These are phyloP conservation scores for Tetrahymena malaccensis DNA, from an alignment of 73 alveolate genomes.

Conservation along the genomic window DNA sequence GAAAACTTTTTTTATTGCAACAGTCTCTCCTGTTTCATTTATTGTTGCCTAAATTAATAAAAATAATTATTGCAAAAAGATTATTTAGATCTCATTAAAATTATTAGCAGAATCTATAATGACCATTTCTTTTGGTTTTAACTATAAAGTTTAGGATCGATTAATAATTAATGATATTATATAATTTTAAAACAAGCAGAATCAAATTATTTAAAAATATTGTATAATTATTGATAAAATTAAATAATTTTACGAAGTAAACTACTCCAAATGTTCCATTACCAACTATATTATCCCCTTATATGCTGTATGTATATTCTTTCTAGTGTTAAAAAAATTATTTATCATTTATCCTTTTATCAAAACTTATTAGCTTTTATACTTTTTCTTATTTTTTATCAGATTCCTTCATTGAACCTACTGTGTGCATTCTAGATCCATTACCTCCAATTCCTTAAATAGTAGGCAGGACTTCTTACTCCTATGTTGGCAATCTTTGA, in stretches of 20 bases:
- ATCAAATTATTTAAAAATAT: neutral
- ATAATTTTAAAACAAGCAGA: neutral
- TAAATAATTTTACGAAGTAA: slow-evolving; percentile 4
- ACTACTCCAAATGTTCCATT: slow-evolving; percentile 41
- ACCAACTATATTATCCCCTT: slow-evolving; percentile 29
- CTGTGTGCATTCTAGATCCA: neutral
- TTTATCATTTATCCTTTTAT: neutral
- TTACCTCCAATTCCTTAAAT: neutral
- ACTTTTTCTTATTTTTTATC: neutral
- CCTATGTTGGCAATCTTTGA: neutral
- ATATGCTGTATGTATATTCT: neutral
- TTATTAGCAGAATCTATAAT: no score
- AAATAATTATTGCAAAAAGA: neutral
- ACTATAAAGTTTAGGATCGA: no score
- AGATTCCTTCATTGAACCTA: neutral
- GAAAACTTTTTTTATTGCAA: slow-evolving; percentile 76
- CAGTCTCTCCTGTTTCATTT: slow-evolving; percentile 77
- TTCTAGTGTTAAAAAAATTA: neutral
- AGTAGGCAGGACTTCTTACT: neutral
- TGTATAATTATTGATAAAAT: neutral
- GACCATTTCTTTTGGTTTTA: no score
- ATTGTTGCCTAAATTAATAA: slow-evolving; percentile 46
- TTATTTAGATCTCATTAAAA: no score
- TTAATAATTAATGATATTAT: no score
- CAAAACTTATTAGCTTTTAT: neutral